A percentile compares a stretch with the other conserved stretches of the same genome.
Evolutionary conservation across 345 rosid species (phyloP).

Genomic region (Citrus sp.): DNA sequence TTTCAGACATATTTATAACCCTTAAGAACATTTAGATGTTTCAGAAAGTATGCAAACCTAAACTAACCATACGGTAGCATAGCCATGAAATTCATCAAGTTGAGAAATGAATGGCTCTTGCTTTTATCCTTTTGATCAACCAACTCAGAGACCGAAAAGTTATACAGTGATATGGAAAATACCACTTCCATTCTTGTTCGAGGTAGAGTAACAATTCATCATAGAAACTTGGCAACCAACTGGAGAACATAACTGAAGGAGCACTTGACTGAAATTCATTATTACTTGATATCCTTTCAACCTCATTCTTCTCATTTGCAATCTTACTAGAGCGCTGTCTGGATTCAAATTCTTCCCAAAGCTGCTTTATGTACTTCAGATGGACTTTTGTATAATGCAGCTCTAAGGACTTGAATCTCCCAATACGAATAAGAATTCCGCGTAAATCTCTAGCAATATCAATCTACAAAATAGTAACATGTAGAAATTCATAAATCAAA

Average conservation of each 20-base stretch:
- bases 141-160: constrained; percentile 2
- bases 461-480: constrained; percentile 43
- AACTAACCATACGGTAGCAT: constrained; percentile 3
- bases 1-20: background rate
- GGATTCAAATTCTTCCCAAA: constrained; percentile 90
- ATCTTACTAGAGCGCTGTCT: constrained; percentile 58
- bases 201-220: constrained; percentile 92
- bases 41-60: constrained; percentile 11
- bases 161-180: constrained; percentile 11
- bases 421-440: constrained; percentile 87
- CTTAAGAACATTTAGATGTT: background rate
- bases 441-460: constrained; percentile 94
- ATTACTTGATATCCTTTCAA: constrained; percentile 46
- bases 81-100: constrained; percentile 1
- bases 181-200: constrained; percentile 99
- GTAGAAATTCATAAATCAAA: background rate
- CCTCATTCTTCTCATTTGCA: constrained; percentile 57
- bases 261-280: constrained; percentile 44
- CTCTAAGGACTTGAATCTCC: constrained; percentile 91
- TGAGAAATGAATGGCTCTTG: background rate
- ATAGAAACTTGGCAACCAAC: constrained; percentile 94
- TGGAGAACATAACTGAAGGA: constrained; percentile 50
- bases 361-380: constrained; percentile 73
- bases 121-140: constrained; percentile 7
- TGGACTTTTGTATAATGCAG: constrained; percentile 85